These are phyloP conservation scores for Phytophthora sansomeana DNA, from an alignment of 352 stramenopile species.

Conservation along the genomic window DNA sequence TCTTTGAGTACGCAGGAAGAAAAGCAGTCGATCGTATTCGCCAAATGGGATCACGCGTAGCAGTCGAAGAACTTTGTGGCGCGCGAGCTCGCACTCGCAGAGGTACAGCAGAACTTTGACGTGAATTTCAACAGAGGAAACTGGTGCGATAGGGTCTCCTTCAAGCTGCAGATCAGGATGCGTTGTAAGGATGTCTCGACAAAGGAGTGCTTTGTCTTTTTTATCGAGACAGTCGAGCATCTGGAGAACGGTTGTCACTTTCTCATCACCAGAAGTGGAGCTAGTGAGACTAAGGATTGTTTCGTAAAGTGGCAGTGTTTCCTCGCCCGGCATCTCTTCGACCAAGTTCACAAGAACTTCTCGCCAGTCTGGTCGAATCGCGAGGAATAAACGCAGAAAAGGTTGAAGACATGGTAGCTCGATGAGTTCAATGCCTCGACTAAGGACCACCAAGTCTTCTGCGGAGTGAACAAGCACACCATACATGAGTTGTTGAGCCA, in stretches of 20 bases:
- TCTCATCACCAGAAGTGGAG: slow-evolving; percentile 5
- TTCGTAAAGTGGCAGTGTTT: slow-evolving; percentile 48
- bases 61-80: slow-evolving; percentile 62
- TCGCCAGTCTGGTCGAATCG: slow-evolving; percentile 34
- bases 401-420: slow-evolving; percentile 30
- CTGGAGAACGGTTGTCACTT: slow-evolving; percentile 44
- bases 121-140: slow-evolving; percentile 22
- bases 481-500: slow-evolving; percentile 35
- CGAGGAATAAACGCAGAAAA: slow-evolving; percentile 52
- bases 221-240: slow-evolving; percentile 46
- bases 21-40: slow-evolving; percentile 50
- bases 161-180: slow-evolving; percentile 14
- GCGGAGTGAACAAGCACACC: slow-evolving; percentile 33
- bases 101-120: slow-evolving; percentile 55
- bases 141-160: not conserved
- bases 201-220: slow-evolving; percentile 53
- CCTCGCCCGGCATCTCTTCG: slow-evolving; percentile 48
- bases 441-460: slow-evolving; percentile 48
- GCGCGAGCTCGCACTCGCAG: slow-evolving; percentile 44
- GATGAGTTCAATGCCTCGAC: slow-evolving; percentile 51
- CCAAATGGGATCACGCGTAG: slow-evolving; percentile 43
- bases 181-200: slow-evolving; percentile 37
- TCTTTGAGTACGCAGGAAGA: slow-evolving; percentile 61
- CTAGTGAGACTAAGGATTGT: slow-evolving; percentile 40
- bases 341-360: slow-evolving; percentile 51